Percentiles rank a stretch among this genome's conserved stretches.
Evolutionary conservation across 2,329 filamentous ascomycete species (phyloP).

Genomic region (Ophiostoma sp.): DNA sequence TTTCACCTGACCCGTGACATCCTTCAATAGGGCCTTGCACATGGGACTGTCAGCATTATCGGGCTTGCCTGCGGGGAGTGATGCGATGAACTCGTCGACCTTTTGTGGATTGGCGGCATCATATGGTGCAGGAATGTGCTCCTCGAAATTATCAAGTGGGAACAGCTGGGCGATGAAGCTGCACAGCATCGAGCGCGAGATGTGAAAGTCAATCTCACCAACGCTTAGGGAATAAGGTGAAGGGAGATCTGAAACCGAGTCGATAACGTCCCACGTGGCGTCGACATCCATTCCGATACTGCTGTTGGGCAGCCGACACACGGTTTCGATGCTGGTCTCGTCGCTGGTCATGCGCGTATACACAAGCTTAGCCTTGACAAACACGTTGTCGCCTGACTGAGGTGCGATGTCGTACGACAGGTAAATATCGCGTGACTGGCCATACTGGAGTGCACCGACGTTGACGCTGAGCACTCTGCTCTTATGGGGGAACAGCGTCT

Average conservation of each 20-base stretch:
- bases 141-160: constrained; percentile 37
- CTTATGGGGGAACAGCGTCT: not conserved
- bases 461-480: constrained; percentile 35
- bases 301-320: not conserved
- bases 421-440: constrained; percentile 55
- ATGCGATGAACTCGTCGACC: constrained; percentile 13
- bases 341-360: constrained; percentile 35
- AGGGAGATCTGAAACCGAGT: not conserved
- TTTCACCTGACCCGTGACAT: constrained; percentile 49
- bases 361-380: not conserved
- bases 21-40: constrained; percentile 46
- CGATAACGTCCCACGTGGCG: not conserved
- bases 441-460: constrained; percentile 53
- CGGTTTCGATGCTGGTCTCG: constrained; percentile 31
- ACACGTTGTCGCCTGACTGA: not conserved
- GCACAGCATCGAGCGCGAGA: constrained; percentile 47
- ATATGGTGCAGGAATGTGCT: constrained; percentile 33
- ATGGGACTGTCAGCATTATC: constrained; percentile 32
- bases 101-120: constrained; percentile 20
- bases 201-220: constrained; percentile 46
- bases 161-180: constrained; percentile 45
- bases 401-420: constrained; percentile 33
- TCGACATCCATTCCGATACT: not conserved
- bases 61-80: constrained; percentile 16
- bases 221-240: constrained; percentile 29